phyloP scores from a whole-genome alignment of 805 yeast species.

The Huiozyma sinensis region DNA sequence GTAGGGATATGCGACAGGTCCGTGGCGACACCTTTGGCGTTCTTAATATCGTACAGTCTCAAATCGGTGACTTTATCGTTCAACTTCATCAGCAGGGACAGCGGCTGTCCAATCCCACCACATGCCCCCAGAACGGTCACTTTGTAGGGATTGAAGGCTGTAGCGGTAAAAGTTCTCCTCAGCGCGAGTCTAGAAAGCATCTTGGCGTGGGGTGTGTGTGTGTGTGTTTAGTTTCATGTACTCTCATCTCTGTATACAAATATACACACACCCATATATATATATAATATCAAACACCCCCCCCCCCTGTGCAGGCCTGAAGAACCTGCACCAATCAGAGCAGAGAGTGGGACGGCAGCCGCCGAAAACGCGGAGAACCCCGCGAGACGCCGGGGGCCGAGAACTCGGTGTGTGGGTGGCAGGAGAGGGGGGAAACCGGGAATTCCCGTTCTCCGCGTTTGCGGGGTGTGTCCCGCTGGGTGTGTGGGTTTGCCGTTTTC shows the following conservation, averaged over 20 bases:
- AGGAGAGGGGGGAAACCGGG: background rate
- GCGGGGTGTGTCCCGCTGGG: too few relatives aligned
- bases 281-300: too few relatives aligned
- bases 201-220: background rate
- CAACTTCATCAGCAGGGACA: constrained; percentile 72
- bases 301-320: background rate
- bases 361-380: background rate
- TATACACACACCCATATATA: too few relatives aligned
- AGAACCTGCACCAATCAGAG: background rate
- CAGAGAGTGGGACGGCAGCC: background rate
- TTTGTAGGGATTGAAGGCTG: constrained; percentile 59
- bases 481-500: too few relatives aligned
- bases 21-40: constrained; percentile 96
- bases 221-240: too few relatives aligned
- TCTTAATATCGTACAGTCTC: constrained; percentile 78
- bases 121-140: constrained; percentile 76
- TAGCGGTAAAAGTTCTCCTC: constrained; percentile 55
- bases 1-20: constrained; percentile 92
- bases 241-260: too few relatives aligned
- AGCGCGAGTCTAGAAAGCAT: constrained; percentile 48
- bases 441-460: background rate
- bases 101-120: constrained; percentile 94
- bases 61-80: constrained; percentile 81
- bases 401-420: background rate
- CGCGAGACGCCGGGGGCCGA: background rate